phyloP scores from a whole-genome alignment of 1,139 yeast species.

The Candida pseudoviswanathii region DNA sequence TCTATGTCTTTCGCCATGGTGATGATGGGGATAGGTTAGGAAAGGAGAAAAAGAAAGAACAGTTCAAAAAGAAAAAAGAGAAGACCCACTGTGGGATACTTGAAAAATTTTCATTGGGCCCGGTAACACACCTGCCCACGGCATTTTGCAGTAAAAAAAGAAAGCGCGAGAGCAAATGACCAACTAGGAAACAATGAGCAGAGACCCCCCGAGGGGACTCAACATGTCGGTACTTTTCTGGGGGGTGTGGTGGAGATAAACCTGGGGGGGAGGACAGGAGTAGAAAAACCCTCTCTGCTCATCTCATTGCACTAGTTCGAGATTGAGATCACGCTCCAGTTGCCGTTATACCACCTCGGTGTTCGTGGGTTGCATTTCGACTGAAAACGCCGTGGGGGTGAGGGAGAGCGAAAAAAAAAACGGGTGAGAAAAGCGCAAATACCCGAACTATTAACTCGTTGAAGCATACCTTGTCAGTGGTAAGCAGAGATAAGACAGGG shows the following conservation, averaged over 20 bases:
- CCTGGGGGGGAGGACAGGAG: neutral
- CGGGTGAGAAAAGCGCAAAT: neutral
- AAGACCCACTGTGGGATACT: neutral
- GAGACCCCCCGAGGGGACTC: too few relatives aligned
- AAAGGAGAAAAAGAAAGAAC: neutral
- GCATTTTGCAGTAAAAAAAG: slow-evolving; percentile 5
- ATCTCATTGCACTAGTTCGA: too few relatives aligned
- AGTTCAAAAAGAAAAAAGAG: neutral
- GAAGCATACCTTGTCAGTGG: neutral
- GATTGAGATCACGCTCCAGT: neutral
- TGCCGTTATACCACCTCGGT: neutral
- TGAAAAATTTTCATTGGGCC: neutral
- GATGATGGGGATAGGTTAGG: neutral
- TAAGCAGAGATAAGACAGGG: neutral
- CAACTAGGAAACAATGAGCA: neutral
- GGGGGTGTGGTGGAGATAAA: too few relatives aligned
- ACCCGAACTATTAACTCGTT: neutral
- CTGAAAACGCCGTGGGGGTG: neutral
- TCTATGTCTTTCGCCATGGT: slow-evolving; percentile 2
- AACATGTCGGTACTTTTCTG: too few relatives aligned
- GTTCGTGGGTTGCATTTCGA: neutral
- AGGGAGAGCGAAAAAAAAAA: neutral
- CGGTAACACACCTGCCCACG: neutral
- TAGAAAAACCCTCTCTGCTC: too few relatives aligned
- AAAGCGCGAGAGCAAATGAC: neutral